A percentile compares a stretch with the other conserved stretches of the same genome.
These are phyloP conservation scores for Beauveria brongniartii DNA, from an alignment of 2,329 filamentous ascomycete genomes.

Conservation along the genomic window DNA sequence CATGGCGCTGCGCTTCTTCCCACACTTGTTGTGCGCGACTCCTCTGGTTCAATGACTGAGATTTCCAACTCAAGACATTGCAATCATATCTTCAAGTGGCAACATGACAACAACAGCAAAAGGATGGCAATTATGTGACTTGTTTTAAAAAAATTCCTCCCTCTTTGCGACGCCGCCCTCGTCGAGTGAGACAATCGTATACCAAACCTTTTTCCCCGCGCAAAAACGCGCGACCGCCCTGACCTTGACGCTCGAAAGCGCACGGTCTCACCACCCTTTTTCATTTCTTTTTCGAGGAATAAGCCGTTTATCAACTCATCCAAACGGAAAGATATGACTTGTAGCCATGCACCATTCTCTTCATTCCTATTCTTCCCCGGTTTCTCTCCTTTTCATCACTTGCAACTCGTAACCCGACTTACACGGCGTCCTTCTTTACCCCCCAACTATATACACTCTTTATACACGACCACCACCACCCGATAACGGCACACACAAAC, in stretches of 20 bases:
- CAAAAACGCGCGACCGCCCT: not conserved
- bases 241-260: not conserved
- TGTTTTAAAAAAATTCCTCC: too few species aligned
- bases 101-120: too few species aligned
- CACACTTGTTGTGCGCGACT: not conserved
- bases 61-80: too few species aligned
- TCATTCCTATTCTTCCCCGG: not conserved
- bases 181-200: conserved; percentile 5
- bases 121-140: too few species aligned
- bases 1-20: not conserved
- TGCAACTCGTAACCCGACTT: too few species aligned
- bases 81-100: too few species aligned
- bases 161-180: not conserved
- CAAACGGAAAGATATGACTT: too few species aligned
- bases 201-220: not conserved
- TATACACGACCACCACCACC: not conserved
- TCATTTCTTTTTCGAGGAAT: not conserved
- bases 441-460: too few species aligned
- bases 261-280: not conserved
- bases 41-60: too few species aligned
- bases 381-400: not conserved
- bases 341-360: not conserved
- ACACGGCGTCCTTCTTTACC: too few species aligned
- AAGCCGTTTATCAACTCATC: too few species aligned
- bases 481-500: not conserved